Percentiles rank a stretch among this genome's conserved stretches.
These are phyloP conservation scores for Nicotiana knightiana DNA, from an alignment of 257 asterid species.

Conservation along the genomic window DNA sequence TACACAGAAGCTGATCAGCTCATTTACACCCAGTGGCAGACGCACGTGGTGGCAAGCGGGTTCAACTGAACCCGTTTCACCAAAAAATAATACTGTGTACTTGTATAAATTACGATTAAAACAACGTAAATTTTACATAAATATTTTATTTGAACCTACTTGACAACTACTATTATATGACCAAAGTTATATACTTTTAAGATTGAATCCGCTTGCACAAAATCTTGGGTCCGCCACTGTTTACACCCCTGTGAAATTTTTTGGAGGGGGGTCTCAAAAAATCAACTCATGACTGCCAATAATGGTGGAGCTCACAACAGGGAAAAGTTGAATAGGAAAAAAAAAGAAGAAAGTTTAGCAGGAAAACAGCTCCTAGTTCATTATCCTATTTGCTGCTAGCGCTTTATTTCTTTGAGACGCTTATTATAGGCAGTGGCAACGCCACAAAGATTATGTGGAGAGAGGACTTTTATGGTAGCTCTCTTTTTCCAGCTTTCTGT, in stretches of 20 bases:
- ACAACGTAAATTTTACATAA: no score
- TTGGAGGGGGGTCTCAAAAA: background rate
- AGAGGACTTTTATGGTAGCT: conserved; percentile 16
- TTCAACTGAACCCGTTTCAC: no score
- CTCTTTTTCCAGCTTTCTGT: conserved; percentile 4
- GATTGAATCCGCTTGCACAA: no score
- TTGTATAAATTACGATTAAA: no score
- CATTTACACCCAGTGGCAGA: background rate
- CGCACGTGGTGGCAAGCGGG: no score
- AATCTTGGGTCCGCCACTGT: no score
- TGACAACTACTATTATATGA: no score
- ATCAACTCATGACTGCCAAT: conserved; percentile 19
- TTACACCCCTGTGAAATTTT: conserved; percentile 5
- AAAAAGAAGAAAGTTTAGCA: background rate
- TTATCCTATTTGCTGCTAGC: background rate
- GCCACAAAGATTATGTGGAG: background rate
- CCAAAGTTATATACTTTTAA: no score
- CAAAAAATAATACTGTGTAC: no score
- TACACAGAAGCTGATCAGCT: conserved; percentile 10
- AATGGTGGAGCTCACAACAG: background rate
- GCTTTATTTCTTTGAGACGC: background rate
- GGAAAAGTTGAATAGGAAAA: background rate
- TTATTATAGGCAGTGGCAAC: background rate
- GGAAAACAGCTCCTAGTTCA: background rate
- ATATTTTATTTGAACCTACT: no score